Evolutionary conservation across 768 basidiomycete species (phyloP).

Genomic region (Serendipita vermifera): DNA sequence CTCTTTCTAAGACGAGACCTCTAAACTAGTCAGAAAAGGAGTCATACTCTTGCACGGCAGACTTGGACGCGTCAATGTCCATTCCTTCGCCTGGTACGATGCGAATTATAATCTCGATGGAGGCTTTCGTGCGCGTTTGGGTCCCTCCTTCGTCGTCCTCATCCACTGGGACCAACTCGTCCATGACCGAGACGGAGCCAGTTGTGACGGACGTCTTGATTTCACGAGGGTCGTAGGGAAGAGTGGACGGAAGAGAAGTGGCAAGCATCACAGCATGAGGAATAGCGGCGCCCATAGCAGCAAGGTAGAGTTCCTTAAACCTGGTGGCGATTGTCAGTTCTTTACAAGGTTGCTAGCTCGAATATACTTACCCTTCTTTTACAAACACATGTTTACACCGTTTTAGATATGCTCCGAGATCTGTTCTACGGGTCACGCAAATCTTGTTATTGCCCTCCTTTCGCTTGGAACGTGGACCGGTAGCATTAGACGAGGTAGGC

Average conservation of each 20-base stretch:
- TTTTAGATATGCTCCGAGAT: constrained; percentile 57
- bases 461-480: constrained; percentile 67
- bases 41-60: neutral
- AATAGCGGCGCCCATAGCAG: constrained; percentile 83
- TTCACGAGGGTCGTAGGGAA: constrained; percentile 54
- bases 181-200: constrained; percentile 58
- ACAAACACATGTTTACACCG: constrained; percentile 62
- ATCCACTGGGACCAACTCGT: constrained; percentile 66
- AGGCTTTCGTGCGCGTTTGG: constrained; percentile 57
- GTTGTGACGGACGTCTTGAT: constrained; percentile 51
- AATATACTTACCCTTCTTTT: constrained; percentile 47
- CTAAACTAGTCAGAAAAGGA: constrained; percentile 3
- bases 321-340: constrained; percentile 25
- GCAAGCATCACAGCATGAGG: constrained; percentile 61
- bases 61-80: neutral
- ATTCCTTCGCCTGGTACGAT: neutral
- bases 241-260: constrained; percentile 54
- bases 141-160: constrained; percentile 52
- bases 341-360: neutral
- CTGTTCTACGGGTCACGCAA: constrained; percentile 64
- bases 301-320: constrained; percentile 58
- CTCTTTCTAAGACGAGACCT: too few species aligned
- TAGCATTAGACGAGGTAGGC: constrained; percentile 58
- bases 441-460: constrained; percentile 71
- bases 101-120: constrained; percentile 25